Evolutionary conservation across 139 green algal species (phyloP).

Genomic region (Pleodorina starrii): DNA sequence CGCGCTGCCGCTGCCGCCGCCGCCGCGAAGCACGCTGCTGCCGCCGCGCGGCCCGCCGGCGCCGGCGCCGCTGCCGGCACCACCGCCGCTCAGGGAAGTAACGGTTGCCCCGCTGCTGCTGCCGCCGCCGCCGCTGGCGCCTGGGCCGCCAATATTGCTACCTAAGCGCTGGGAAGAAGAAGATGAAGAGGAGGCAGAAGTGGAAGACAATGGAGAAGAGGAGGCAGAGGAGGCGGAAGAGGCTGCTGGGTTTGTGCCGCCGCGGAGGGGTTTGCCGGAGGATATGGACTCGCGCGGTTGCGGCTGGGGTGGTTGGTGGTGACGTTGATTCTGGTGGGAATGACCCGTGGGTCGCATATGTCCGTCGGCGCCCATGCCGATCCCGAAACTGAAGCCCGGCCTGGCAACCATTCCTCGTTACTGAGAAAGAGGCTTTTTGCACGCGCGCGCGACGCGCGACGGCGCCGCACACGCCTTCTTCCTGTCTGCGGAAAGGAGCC

Average conservation of each 20-base stretch:
- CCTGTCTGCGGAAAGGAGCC: too few relatives aligned
- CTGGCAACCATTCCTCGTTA: constrained; percentile 1
- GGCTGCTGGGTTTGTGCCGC: background rate
- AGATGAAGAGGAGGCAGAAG: background rate
- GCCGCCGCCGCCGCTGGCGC: background rate
- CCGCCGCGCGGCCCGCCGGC: background rate
- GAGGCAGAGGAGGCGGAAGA: too few relatives aligned
- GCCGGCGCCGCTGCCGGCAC: background rate
- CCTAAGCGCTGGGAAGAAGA: background rate
- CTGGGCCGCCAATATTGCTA: background rate
- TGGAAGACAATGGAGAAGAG: background rate
- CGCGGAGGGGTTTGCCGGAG: background rate
- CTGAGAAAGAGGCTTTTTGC: too few relatives aligned
- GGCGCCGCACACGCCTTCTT: too few relatives aligned
- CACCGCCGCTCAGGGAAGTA: background rate
- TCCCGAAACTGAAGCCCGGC: background rate
- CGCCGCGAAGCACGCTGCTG: too few relatives aligned
- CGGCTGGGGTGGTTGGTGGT: background rate
- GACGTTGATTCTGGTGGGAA: background rate
- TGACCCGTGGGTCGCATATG: constrained; percentile 6
- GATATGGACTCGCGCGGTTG: constrained; percentile 7
- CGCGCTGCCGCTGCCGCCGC: background rate
- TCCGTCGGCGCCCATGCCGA: background rate
- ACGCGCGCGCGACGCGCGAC: too few relatives aligned
- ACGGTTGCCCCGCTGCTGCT: background rate